Evolutionary conservation across 441 rosid genomes (phyloP).

Genomic region (Euphorbia corollata): DNA sequence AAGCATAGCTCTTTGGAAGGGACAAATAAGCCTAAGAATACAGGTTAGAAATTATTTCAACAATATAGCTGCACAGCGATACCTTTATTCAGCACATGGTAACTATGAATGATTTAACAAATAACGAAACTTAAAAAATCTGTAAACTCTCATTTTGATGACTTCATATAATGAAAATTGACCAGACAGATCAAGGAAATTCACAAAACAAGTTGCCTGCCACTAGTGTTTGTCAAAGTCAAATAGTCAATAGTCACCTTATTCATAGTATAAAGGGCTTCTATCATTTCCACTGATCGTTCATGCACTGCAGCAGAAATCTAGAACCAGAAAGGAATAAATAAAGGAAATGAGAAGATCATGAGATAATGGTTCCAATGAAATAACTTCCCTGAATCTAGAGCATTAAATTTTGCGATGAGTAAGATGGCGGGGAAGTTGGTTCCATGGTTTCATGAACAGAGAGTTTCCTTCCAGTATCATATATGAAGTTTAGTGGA

Average conservation of each 20-base stretch:
- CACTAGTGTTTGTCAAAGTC: neutral
- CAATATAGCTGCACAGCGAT: neutral
- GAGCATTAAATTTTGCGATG: neutral
- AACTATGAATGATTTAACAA: neutral
- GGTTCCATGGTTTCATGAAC: neutral
- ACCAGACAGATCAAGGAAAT: slow-evolving; percentile 2
- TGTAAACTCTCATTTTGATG: neutral
- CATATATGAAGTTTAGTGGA: neutral
- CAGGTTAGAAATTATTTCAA: slow-evolving; percentile 9
- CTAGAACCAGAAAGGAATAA: slow-evolving; percentile 30
- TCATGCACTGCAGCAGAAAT: slow-evolving; percentile 54
- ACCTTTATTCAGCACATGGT: neutral
- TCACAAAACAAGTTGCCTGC: slow-evolving; percentile 3
- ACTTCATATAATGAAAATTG: neutral
- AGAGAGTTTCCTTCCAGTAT: neutral
- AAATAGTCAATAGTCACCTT: slow-evolving; percentile 40
- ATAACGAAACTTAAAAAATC: neutral
- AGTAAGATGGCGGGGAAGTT: neutral
- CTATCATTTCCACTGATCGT: slow-evolving; percentile 83
- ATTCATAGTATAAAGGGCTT: slow-evolving; percentile 35
- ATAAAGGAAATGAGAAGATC: slow-evolving; percentile 6
- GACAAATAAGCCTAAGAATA: slow-evolving; percentile 82
- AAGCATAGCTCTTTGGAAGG: slow-evolving; percentile 87
- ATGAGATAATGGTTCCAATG: neutral
- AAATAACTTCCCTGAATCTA: slow-evolving; percentile 7